Evolutionary conservation across 73 alveolate genomes (phyloP).

Genomic region (Paramecium caudatum): DNA sequence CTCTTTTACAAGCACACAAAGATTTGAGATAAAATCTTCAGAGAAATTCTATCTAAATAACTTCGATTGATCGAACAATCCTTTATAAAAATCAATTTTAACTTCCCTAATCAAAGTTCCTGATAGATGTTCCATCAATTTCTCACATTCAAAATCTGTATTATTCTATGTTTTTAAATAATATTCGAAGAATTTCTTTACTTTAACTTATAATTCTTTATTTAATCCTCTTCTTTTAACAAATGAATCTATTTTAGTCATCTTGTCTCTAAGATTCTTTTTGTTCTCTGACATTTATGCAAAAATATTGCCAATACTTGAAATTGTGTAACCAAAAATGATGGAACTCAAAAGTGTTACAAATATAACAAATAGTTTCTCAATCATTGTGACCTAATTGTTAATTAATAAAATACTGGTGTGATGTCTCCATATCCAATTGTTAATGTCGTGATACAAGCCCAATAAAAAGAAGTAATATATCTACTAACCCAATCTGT

Average conservation of each 20-base stretch:
- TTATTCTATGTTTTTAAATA: background rate
- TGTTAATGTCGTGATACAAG: slow-evolving; percentile 57
- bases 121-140: slow-evolving; percentile 61
- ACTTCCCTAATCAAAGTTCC: slow-evolving; percentile 56
- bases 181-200: slow-evolving; percentile 71
- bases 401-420: too few species aligned
- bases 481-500: slow-evolving; percentile 60
- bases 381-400: slow-evolving; percentile 29
- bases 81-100: slow-evolving; percentile 69
- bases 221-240: slow-evolving; percentile 52
- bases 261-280: slow-evolving; percentile 49
- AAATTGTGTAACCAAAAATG: slow-evolving; percentile 69
- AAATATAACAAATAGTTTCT: slow-evolving; percentile 62
- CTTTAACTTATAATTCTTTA: slow-evolving; percentile 69
- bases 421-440: slow-evolving; percentile 61
- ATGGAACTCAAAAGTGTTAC: slow-evolving; percentile 42
- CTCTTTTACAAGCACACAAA: slow-evolving; percentile 61
- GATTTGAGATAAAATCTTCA: slow-evolving; percentile 52
- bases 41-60: slow-evolving; percentile 54
- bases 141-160: slow-evolving; percentile 53
- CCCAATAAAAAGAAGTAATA: slow-evolving; percentile 65
- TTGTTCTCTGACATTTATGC: slow-evolving; percentile 57
- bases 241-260: slow-evolving; percentile 51
- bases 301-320: slow-evolving; percentile 67
- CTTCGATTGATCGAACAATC: slow-evolving; percentile 7